A percentile compares a stretch with the other conserved stretches of the same genome.
Conservation (phyloP, 2,329 filamentous ascomycete genomes). For the Colletotrichum agaves region DNA sequence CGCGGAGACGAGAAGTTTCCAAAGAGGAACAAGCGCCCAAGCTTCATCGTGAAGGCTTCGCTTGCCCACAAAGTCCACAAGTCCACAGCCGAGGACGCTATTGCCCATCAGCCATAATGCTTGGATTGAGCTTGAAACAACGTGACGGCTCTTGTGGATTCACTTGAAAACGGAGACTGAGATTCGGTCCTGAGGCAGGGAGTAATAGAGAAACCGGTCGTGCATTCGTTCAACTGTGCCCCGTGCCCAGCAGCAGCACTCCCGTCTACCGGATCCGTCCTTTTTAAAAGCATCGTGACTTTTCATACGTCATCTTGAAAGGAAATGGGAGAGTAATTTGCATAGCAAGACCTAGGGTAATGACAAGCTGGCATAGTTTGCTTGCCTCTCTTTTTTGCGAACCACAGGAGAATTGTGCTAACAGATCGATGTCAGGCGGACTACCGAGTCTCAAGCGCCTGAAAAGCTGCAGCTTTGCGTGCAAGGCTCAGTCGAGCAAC, state of each 20-base stretch:
- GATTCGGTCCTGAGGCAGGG: not conserved
- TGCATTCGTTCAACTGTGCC: conserved; percentile 7
- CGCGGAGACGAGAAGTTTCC: not conserved
- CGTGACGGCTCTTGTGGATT: conserved; percentile 14
- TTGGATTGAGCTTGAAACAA: conserved; percentile 36
- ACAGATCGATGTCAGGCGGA: conserved; percentile 35
- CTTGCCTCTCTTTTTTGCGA: not conserved
- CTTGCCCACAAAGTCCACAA: conserved; percentile 21
- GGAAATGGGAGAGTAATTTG: conserved; percentile 33
- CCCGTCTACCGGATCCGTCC: conserved; percentile 12
- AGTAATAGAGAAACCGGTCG: not conserved
- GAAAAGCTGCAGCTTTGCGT: conserved; percentile 32
- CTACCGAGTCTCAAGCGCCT: conserved; percentile 35
- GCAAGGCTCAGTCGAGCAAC: conserved; percentile 14
- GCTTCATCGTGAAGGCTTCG: conserved; percentile 34
- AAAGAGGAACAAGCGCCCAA: conserved; percentile 25
- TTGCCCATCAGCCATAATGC: conserved; percentile 22
- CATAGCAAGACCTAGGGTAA: conserved; percentile 20
- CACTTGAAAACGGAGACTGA: not conserved
- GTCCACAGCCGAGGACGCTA: conserved; percentile 23
- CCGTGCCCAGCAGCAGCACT: conserved; percentile 13
- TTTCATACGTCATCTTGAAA: conserved; percentile 31
- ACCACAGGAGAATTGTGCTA: not conserved
- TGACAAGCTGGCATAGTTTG: conserved; percentile 4
- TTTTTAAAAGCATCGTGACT: conserved; percentile 13